Evolutionary conservation across 2,329 filamentous ascomycete species (phyloP).

Genomic region (Balansia obtecta): DNA sequence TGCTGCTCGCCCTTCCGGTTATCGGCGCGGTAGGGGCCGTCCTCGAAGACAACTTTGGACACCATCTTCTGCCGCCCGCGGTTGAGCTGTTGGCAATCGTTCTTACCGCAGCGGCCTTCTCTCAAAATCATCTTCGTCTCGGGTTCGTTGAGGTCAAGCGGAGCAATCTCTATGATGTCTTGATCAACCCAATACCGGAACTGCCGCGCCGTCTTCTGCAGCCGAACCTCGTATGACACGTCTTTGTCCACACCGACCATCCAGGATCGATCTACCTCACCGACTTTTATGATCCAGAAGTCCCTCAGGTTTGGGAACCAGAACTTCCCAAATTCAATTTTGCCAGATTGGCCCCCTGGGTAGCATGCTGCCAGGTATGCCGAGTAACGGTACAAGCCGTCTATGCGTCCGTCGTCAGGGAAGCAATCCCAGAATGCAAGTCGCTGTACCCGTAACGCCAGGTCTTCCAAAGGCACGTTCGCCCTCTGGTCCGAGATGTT

Average conservation of each 20-base stretch:
- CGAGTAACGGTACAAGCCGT: constrained; percentile 21
- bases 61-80: constrained; percentile 22
- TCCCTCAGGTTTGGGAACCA: constrained; percentile 27
- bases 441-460: constrained; percentile 21
- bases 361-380: constrained; percentile 22
- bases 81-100: constrained; percentile 23
- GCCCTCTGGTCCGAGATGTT: constrained; percentile 21
- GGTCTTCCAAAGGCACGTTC: constrained; percentile 19
- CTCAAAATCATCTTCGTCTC: constrained; percentile 21
- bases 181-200: constrained; percentile 27
- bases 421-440: constrained; percentile 28
- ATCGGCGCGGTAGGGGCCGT: constrained; percentile 18
- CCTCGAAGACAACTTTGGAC: constrained; percentile 25
- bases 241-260: constrained; percentile 20
- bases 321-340: constrained; percentile 24
- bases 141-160: constrained; percentile 21
- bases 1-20: constrained; percentile 11
- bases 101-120: constrained; percentile 22
- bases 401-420: constrained; percentile 24
- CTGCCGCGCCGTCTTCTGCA: constrained; percentile 22
- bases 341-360: constrained; percentile 17
- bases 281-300: constrained; percentile 27
- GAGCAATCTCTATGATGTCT: constrained; percentile 24
- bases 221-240: constrained; percentile 17
- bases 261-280: constrained; percentile 24